A percentile compares a stretch with the other conserved stretches of the same genome.
Conservation (phyloP, 2,329 filamentous ascomycete species). For the Aspergillus melleus region DNA sequence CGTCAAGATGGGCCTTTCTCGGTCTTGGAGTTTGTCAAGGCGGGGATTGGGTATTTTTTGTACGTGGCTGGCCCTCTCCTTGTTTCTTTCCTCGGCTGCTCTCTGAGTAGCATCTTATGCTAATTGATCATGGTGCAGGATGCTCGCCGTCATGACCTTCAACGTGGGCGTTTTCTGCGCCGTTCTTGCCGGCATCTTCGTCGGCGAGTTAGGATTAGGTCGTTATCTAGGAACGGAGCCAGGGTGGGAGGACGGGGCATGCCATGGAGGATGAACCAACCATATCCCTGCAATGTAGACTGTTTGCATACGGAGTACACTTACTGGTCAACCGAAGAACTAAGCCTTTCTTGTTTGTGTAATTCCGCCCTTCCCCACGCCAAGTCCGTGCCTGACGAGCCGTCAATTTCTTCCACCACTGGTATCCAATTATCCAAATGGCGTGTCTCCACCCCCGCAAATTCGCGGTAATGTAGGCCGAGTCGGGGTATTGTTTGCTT, state of each 20-base stretch:
- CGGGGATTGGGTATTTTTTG: constrained; percentile 12
- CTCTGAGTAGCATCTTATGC: no score
- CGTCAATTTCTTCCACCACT: constrained; percentile 3
- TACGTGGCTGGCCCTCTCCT: not conserved
- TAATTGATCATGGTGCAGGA: not conserved
- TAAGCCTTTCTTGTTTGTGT: not conserved
- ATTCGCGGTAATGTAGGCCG: not conserved
- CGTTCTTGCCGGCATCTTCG: constrained; percentile 11
- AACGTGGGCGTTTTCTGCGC: constrained; percentile 13
- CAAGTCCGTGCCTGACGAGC: not conserved
- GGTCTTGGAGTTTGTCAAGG: constrained; percentile 10
- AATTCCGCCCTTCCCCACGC: not conserved
- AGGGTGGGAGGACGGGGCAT: constrained; percentile 14
- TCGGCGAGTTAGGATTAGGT: constrained; percentile 11
- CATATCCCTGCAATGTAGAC: not conserved
- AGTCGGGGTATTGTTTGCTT: not conserved
- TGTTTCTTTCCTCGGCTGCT: no score
- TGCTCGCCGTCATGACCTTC: constrained; percentile 19
- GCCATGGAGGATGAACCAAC: constrained; percentile 3
- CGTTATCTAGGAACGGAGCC: constrained; percentile 4
- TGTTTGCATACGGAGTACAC: not conserved
- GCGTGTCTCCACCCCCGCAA: not conserved
- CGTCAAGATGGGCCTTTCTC: constrained; percentile 2
- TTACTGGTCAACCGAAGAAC: not conserved
- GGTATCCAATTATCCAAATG: not conserved